Evolutionary conservation across 1,139 yeast genomes (phyloP), one percentile per base, ranked within the genome.

Genomic region (Hansenula anomala): DNA sequence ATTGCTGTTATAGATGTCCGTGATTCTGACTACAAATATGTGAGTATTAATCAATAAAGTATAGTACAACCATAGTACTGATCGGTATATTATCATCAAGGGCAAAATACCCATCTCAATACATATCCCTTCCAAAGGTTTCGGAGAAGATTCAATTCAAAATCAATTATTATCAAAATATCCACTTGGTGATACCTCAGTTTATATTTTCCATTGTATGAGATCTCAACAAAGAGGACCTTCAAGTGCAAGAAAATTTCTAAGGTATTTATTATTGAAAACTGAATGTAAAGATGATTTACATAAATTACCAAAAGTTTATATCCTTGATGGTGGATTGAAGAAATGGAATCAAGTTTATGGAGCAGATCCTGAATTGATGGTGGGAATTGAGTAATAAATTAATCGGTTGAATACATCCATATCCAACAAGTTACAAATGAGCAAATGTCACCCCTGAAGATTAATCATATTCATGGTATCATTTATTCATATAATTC

Each of bases 81-180:
- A n/a, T 27, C 6, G 15, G 3, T 13, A 6, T 14, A 27, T 15
- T 14, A n/a, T n/a, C n/a, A 8, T 4, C 8, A 6, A 28, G 30
- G 30, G 16, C 3, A 7, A 12, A 10, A 6, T 28, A 18, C 40
- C 33, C 15, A 39, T 36, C 2, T 37, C 50, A 2, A 22, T 44
- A 0, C 33, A 52, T 20, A 29, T 16, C 13, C 45, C 54, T 3
- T 42, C 48, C 2, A 37, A 39, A 11, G 7, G 20, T 1, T 48
- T 52, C 23, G 24, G 13, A 12, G 13, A 27, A 4, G 37, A 30
- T 0, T 25, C 38, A 1, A 78, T 79, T 8, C 49, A 67, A 20
- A 50, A 55, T 20, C 22, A 20, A 11, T 59, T 88, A 15, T 66
- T 84, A n/a, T 52, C 53, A 1, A 68, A 68, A 44, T 78, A 77